Conservation (phyloP, 495 filamentous ascomycete genomes). For the Cryomyces antarcticus region DNA sequence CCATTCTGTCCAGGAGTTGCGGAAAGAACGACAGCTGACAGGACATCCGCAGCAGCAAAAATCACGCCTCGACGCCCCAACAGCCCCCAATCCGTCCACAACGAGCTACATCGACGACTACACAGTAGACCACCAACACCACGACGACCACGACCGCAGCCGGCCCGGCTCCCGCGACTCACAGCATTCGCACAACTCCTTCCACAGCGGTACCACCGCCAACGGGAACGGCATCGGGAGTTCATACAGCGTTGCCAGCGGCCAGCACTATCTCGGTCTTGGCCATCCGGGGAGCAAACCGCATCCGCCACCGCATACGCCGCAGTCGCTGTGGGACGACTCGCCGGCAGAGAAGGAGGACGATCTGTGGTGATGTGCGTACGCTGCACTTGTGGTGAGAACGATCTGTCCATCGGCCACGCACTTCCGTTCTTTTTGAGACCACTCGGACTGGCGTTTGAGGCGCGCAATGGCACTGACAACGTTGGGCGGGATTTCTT, state of each 20-base stretch:
- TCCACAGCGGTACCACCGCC: background rate
- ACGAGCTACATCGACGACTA: background rate
- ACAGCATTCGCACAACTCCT: background rate
- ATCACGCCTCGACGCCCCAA: background rate
- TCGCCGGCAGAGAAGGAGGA: background rate
- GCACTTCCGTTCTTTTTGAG: no score
- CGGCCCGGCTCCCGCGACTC: background rate
- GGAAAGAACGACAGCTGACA: background rate
- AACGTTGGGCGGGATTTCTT: no score
- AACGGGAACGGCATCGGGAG: slow-evolving; percentile 6
- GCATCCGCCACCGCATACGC: slow-evolving; percentile 5
- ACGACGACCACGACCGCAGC: slow-evolving; percentile 3
- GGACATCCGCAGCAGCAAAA: background rate
- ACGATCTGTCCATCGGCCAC: no score
- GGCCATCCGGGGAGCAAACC: slow-evolving; percentile 1
- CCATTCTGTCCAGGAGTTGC: slow-evolving; percentile 5
- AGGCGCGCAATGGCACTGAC: no score
- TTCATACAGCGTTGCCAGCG: slow-evolving; percentile 15
- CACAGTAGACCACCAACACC: background rate
- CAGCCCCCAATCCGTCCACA: background rate
- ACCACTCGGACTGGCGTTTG: no score
- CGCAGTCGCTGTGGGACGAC: slow-evolving; percentile 5
- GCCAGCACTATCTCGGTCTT: slow-evolving; percentile 17
- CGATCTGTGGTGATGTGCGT: slow-evolving; percentile 2
- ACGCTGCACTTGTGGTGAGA: no score